Conservation (phyloP, 345 rosid species). For the Gynandropsis gynandra region DNA sequence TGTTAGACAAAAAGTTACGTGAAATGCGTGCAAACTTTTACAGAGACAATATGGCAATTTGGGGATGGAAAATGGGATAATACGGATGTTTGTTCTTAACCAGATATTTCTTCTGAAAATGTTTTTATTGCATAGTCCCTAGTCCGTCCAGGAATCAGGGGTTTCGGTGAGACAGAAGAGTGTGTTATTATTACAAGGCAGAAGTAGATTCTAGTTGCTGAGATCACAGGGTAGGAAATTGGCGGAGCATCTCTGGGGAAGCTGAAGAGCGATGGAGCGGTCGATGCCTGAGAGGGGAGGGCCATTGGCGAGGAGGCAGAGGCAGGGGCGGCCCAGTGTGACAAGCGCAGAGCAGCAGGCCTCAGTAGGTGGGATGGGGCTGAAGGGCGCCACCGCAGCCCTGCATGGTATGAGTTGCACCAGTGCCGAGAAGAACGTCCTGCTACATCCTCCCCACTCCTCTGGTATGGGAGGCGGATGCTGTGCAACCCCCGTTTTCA, state of each 20-base stretch:
- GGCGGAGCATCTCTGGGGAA: conserved; percentile 76
- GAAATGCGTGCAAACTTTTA: too few relatives aligned
- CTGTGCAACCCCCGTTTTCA: conserved; percentile 16
- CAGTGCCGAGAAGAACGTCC: conserved; percentile 71
- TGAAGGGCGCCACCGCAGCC: conserved; percentile 74
- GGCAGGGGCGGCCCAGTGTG: conserved; percentile 74
- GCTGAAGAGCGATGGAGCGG: conserved; percentile 71
- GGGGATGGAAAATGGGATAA: too few relatives aligned
- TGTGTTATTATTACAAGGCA: too few relatives aligned
- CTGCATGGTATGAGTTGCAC: conserved; percentile 88
- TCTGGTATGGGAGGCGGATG: conserved; percentile 27
- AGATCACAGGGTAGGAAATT: conserved; percentile 68
- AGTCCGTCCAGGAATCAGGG: too few relatives aligned
- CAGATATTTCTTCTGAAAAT: too few relatives aligned
- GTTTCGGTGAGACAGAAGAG: too few relatives aligned
- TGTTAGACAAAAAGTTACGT: conserved; percentile 3
- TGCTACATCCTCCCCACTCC: conserved; percentile 40
- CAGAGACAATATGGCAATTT: too few relatives aligned
- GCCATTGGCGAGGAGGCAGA: conserved; percentile 58
- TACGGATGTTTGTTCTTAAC: too few relatives aligned
- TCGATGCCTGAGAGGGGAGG: conserved; percentile 87
- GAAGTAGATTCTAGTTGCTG: conserved; percentile 15
- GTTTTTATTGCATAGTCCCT: too few relatives aligned
- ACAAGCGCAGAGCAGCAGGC: conserved; percentile 72
- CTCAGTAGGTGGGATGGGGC: conserved; percentile 69